A percentile compares a stretch with the other conserved stretches of the same genome.
These are phyloP conservation scores for Colletotrichum camelliae DNA, from an alignment of 2,329 filamentous ascomycete species.

Conservation along the genomic window DNA sequence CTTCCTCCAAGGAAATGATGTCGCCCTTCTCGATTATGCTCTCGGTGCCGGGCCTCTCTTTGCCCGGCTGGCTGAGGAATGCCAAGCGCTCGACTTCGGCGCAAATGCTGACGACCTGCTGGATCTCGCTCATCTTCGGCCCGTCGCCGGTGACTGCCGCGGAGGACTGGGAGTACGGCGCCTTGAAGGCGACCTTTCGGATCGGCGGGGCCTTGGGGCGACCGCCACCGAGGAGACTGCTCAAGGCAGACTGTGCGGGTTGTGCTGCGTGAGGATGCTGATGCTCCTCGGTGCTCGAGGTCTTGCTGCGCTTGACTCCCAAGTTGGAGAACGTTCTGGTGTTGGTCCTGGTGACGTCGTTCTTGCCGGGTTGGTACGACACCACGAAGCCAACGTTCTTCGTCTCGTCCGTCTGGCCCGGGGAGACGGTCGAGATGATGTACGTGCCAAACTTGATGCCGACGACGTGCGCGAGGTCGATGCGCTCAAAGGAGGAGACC, in stretches of 20 bases:
- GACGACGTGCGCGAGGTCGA: slow-evolving; percentile 76
- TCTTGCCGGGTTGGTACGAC: slow-evolving; percentile 73
- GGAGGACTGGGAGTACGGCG: slow-evolving; percentile 58
- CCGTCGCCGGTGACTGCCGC: slow-evolving; percentile 56
- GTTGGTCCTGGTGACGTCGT: slow-evolving; percentile 80
- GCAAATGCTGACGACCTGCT: slow-evolving; percentile 69
- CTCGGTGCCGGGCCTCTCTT: slow-evolving; percentile 44
- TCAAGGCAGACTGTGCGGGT: slow-evolving; percentile 36
- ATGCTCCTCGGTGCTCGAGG: neutral
- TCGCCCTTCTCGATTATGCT: slow-evolving; percentile 63
- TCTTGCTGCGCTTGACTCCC: slow-evolving; percentile 26
- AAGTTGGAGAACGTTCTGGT: slow-evolving; percentile 77
- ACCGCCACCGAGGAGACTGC: slow-evolving; percentile 44
- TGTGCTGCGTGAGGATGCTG: neutral
- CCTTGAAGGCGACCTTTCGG: slow-evolving; percentile 60
- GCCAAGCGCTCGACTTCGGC: slow-evolving; percentile 77
- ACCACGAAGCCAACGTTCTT: slow-evolving; percentile 87
- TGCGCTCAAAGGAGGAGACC: slow-evolving; percentile 87
- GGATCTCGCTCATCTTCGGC: slow-evolving; percentile 55
- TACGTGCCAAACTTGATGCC: slow-evolving; percentile 83
- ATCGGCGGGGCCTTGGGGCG: slow-evolving; percentile 36
- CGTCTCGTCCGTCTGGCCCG: slow-evolving; percentile 75
- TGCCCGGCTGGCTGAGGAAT: slow-evolving; percentile 47
- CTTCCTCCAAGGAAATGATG: slow-evolving; percentile 84
- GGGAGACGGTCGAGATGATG: slow-evolving; percentile 85